Evolutionary conservation across 441 rosid genomes (phyloP), one percentile per base, ranked within the genome.

Genomic region (Pelargonium cotyledonis): DNA sequence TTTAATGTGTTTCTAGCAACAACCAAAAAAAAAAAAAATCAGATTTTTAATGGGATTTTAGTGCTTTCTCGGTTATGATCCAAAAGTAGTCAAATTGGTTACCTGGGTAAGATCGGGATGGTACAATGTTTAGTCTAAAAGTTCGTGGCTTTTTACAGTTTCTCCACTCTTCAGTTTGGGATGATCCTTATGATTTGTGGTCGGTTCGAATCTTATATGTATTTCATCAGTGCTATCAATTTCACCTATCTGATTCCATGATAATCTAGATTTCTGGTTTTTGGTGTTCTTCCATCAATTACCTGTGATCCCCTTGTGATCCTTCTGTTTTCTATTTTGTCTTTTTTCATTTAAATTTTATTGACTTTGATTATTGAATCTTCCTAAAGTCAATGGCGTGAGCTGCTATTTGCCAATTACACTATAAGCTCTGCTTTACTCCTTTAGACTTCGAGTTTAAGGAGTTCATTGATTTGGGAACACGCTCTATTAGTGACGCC

Each of bases 351-450:
- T 55, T 21, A 55, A 5, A 16, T 16, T 16, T 6, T n/a, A 18
- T 21, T 16, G 10, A 8, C 16, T 55, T 55, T 55, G 61, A 55
- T 53, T 10, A 16, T 55, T 7, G 10, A 16, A 55, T 16, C 61
- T 55, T 55, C 61, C 61, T 16, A 55, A 55, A 55, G 61, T 55
- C 61, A 55, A 55, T 55, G 61, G 61, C 23, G 10, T 55, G 61
- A 55, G 18, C 10, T 55, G 61, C 11, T 16, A 55, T 55, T 55
- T 18, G 1, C 61, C 40, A 2, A 6, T 55, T 16, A 16, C 61
- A 55, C 61, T 7, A 55, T 55, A 55, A 3, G 16, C 19, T 55
- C 61, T 18, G 6, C 61, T 55, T 55, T 55, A 18, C 21, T 21
- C 11, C 23, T 16, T 55, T 15, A 19, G 40, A 35, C 40, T 35